Base-by-base conservation (phyloP, 352 stramenopile species). In the Saprolegnia diclina region DNA sequence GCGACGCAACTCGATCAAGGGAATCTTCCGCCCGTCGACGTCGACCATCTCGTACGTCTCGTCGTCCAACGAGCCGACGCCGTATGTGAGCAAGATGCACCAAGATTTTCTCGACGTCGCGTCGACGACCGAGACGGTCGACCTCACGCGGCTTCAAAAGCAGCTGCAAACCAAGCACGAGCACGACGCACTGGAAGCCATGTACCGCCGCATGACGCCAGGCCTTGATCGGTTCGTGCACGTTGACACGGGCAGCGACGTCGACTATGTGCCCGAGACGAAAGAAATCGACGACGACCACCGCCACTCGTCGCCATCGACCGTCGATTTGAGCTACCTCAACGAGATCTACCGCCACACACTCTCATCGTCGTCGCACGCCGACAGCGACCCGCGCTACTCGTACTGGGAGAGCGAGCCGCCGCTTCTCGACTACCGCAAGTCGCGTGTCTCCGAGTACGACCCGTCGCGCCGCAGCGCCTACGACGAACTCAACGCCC, bases 291-390 rank as follows among this genome's bases (percentile, higher is more conserved):
- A n/a, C 42, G 42, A 48, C 2, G 42, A 4, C 42, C 42, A 14
- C 3, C 42, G 42, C 42, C 3, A 48, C 42, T 59, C 52, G 16
- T 59, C 52, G 52, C 24, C 35, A 10, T 59, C 52, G 24, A 59
- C 32, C 9, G 32, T 66, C 19, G 59, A 66, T 18, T 29, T 66
- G 59, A 45, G 59, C 21, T 66, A 66, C 26, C 32, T 66, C 21
- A 45, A 66, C 40, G 19, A 66, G n/a, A 22, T 54, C 40, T 66
- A 54, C 19, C 52, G 42, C 42, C 42, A 48, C 42, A 48, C 42
- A 7, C 4, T 48, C n/a, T n/a, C n/a, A 7, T 48, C 42, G 42
- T 48, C 42, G 42, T 48, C 13, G 42, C 42, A 48, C 13, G 13
- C 42, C 1, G 18, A 48, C 13, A 48, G 42, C 42, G 42, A n/a